Conservation (phyloP, 345 rosid genomes). For the Gossypium mustelinum region DNA sequence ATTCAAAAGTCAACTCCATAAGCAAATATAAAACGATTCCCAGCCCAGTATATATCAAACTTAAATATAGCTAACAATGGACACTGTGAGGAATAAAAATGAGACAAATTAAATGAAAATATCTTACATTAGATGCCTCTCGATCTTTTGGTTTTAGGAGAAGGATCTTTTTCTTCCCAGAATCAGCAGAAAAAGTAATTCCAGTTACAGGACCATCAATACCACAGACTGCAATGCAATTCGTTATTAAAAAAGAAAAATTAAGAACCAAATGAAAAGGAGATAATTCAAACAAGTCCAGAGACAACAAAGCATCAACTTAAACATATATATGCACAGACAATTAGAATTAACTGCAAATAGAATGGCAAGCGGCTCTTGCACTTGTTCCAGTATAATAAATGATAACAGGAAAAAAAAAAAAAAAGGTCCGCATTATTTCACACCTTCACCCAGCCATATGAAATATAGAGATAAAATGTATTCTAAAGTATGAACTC, state of each 20-base stretch:
- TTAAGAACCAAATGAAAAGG: not conserved
- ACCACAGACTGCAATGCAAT: slow-evolving; percentile 30
- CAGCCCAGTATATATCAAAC: not conserved
- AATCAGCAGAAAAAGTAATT: slow-evolving; percentile 41
- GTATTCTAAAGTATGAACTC: slow-evolving; percentile 8
- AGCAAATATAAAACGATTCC: not conserved
- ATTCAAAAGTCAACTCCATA: not conserved
- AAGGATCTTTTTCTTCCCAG: slow-evolving; percentile 55
- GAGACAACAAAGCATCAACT: not conserved
- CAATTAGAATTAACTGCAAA: not conserved
- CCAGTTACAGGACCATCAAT: slow-evolving; percentile 44
- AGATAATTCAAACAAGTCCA: not conserved
- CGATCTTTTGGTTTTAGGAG: slow-evolving; percentile 43
- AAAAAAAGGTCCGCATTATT: not conserved
- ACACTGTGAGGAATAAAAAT: not conserved
- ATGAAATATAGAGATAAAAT: not conserved
- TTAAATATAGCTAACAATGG: not conserved
- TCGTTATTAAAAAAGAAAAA: not conserved
- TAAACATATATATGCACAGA: not conserved
- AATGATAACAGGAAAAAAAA: not conserved
- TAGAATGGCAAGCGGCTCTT: not conserved
- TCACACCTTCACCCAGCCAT: not conserved
- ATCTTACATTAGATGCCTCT: slow-evolving; percentile 48
- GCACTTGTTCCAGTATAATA: not conserved
- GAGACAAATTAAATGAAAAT: slow-evolving; percentile 5